Percentiles rank a stretch among this genome's conserved stretches.
phyloP scores from a whole-genome alignment of 1,284 basidiomycete species.

The Ganoderma lingzhi region DNA sequence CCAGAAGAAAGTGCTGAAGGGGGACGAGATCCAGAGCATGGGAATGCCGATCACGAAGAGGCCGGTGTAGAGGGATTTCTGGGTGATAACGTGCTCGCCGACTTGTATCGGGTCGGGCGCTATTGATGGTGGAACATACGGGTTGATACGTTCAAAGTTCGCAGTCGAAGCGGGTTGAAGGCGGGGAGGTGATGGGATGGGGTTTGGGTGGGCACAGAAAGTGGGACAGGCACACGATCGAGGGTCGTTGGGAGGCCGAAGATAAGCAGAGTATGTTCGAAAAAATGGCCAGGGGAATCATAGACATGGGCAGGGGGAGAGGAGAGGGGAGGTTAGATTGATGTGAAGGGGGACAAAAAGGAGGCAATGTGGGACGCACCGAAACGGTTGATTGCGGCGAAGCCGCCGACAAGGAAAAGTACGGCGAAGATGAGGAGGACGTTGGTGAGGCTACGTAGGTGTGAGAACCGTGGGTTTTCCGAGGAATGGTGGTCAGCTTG shows the following conservation, averaged over 20 bases:
- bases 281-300: too few species aligned
- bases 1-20: conserved; percentile 81
- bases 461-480: background rate
- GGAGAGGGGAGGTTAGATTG: conserved; percentile 1
- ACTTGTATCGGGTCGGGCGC: conserved; percentile 84
- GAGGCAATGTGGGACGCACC: conserved; percentile 60
- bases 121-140: conserved; percentile 36
- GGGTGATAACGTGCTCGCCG: conserved; percentile 82
- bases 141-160: background rate
- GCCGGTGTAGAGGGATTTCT: conserved; percentile 82
- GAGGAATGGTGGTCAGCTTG: conserved; percentile 3
- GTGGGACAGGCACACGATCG: background rate
- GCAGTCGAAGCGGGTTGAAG: background rate
- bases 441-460: conserved; percentile 69
- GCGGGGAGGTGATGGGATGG: conserved; percentile 47
- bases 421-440: conserved; percentile 85
- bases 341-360: conserved; percentile 8
- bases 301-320: background rate
- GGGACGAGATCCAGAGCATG: conserved; percentile 72
- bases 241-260: background rate
- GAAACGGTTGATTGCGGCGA: conserved; percentile 89
- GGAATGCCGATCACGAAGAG: conserved; percentile 84
- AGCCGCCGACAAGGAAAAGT: conserved; percentile 91
- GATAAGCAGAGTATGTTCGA: background rate
- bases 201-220: background rate